phyloP scores from a whole-genome alignment of 495 filamentous ascomycete species.

The Cenococcum geophilum region DNA sequence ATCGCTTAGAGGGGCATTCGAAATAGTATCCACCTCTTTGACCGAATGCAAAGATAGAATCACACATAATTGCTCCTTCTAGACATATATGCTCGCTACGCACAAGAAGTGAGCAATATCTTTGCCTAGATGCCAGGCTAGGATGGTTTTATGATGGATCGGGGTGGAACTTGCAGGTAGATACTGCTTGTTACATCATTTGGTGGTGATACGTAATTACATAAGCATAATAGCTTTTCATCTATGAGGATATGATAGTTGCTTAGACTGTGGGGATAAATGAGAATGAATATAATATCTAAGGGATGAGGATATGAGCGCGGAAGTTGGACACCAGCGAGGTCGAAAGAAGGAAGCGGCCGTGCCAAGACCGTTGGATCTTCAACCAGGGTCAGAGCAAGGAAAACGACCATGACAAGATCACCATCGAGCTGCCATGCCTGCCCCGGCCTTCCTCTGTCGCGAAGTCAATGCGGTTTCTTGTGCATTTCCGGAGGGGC shows the following conservation, averaged over 20 bases:
- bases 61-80: slow-evolving; percentile 14
- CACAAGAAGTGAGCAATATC: background rate
- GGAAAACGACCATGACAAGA: slow-evolving; percentile 5
- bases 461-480: background rate
- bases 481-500: no score
- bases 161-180: no score
- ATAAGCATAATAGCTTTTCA: no score
- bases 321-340: no score
- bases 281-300: no score
- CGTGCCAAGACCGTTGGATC: slow-evolving; percentile 8
- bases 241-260: no score
- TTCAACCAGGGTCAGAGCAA: slow-evolving; percentile 11
- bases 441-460: background rate
- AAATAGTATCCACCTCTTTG: slow-evolving; percentile 28
- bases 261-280: no score
- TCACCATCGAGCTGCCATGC: slow-evolving; percentile 6
- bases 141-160: no score
- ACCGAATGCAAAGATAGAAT: slow-evolving; percentile 25
- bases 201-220: no score
- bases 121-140: no score
- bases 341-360: background rate
- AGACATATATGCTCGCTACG: background rate
- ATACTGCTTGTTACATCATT: no score
- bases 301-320: no score
- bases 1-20: slow-evolving; percentile 11